Conservation (phyloP, 257 asterid genomes). For the Fraxinus quadrangulata region DNA sequence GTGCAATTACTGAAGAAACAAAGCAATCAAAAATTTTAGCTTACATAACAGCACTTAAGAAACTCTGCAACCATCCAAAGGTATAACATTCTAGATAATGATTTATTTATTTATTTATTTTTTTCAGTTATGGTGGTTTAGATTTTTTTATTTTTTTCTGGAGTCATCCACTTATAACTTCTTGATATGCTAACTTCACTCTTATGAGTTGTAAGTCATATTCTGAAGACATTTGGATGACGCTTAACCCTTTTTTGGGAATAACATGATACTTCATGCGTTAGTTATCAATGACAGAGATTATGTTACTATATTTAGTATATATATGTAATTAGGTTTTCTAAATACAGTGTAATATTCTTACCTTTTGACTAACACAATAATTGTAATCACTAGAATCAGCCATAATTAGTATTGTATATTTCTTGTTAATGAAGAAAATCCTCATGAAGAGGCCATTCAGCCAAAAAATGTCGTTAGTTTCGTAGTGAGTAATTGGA, state of each 20-base stretch:
- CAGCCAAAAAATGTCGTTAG: not conserved
- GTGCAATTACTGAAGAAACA: conserved; percentile 84
- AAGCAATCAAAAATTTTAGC: conserved; percentile 83
- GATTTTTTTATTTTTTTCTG: conserved; percentile 19
- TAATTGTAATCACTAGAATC: too few relatives aligned
- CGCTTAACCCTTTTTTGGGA: conserved; percentile 8
- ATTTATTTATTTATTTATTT: not conserved
- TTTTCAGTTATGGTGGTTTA: conserved; percentile 14
- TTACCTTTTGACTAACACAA: too few relatives aligned
- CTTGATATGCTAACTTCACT: not conserved
- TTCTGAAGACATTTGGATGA: conserved; percentile 15
- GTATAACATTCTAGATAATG: conserved; percentile 37
- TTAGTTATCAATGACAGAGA: not conserved
- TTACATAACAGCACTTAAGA: conserved; percentile 91
- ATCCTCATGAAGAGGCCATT: too few relatives aligned
- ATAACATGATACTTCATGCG: conserved; percentile 10
- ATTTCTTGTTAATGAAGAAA: too few relatives aligned
- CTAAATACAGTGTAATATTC: too few relatives aligned
- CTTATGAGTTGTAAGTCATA: conserved; percentile 3
- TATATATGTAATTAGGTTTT: too few relatives aligned
- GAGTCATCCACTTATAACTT: conserved; percentile 5
- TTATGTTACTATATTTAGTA: too few relatives aligned
- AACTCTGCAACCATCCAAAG: conserved; percentile 99
- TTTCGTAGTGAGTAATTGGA: conserved; percentile 3
- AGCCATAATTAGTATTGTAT: too few relatives aligned